Evolutionary conservation across 495 filamentous ascomycete genomes (phyloP).

Genomic region (Gamarada debralockiae): DNA sequence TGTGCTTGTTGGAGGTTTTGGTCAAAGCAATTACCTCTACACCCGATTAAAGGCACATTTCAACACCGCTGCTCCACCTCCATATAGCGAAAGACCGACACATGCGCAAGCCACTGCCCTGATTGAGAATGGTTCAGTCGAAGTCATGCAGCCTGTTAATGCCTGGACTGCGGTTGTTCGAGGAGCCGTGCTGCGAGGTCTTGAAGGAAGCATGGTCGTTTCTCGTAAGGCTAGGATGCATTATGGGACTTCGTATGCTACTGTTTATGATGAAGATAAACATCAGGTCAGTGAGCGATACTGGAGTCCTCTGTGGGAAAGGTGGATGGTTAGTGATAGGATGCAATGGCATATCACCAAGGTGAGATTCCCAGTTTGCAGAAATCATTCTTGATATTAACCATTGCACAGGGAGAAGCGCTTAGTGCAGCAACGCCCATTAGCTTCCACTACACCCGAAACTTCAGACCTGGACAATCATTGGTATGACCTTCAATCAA

Average conservation of each 20-base stretch:
- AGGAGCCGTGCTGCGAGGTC: conserved; percentile 60
- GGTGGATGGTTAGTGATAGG: conserved; percentile 75
- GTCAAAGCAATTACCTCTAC: conserved; percentile 66
- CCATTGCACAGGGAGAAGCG: conserved; percentile 50
- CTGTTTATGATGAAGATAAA: conserved; percentile 66
- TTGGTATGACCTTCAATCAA: conserved; percentile 5
- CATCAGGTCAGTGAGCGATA: conserved; percentile 65
- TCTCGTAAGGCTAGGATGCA: conserved; percentile 63
- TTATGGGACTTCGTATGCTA: conserved; percentile 76
- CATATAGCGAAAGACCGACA: conserved; percentile 62
- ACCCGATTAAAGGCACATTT: conserved; percentile 61
- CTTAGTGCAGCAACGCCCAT: conserved; percentile 64
- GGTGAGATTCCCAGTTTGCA: conserved; percentile 31
- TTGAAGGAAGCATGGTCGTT: conserved; percentile 70
- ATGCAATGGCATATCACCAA: conserved; percentile 78
- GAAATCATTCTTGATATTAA: conserved; percentile 7
- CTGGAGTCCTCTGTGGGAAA: conserved; percentile 72
- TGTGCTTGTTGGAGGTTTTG: conserved; percentile 67
- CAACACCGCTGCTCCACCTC: conserved; percentile 57
- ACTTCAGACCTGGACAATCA: conserved; percentile 48
- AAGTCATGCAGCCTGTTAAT: conserved; percentile 73
- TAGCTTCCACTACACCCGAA: conserved; percentile 75
- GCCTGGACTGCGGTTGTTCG: conserved; percentile 76
- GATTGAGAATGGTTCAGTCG: conserved; percentile 46
- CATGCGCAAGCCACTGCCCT: conserved; percentile 39